Evolutionary conservation across 1,284 basidiomycete species (phyloP).

Genomic region (Microbotryum silenes-acaulis): DNA sequence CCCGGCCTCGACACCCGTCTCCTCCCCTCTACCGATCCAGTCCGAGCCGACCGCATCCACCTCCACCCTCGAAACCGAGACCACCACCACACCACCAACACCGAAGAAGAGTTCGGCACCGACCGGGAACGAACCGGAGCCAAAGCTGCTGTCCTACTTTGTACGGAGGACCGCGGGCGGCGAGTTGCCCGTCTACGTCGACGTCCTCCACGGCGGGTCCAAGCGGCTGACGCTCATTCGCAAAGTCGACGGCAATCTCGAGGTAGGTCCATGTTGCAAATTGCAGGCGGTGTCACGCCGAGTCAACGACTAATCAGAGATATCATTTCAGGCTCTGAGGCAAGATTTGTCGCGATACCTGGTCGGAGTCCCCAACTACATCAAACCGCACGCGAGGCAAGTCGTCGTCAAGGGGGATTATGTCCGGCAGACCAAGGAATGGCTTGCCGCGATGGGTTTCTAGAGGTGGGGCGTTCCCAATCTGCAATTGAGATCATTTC

Average conservation of each 20-base stretch:
- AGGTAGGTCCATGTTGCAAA: constrained; percentile 4
- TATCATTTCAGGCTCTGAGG: constrained; percentile 9
- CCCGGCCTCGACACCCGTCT: too few species aligned
- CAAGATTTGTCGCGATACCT: constrained; percentile 12
- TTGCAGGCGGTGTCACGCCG: background rate
- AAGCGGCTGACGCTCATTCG: constrained; percentile 17
- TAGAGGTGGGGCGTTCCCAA: background rate
- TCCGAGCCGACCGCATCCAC: too few species aligned
- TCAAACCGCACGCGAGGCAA: constrained; percentile 18
- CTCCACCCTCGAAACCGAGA: too few species aligned
- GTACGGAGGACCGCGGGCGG: too few species aligned
- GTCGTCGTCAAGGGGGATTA: constrained; percentile 25
- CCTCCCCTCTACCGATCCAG: too few species aligned
- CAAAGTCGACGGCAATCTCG: constrained; percentile 23
- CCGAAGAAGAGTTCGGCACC: too few species aligned
- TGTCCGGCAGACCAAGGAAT: constrained; percentile 23
- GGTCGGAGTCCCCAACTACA: background rate
- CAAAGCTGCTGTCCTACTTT: too few species aligned
- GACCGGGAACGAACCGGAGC: too few species aligned
- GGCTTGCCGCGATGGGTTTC: constrained; percentile 20
- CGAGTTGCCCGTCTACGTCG: constrained; percentile 17
- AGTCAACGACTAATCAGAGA: background rate
- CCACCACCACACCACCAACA: too few species aligned
- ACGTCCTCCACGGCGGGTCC: constrained; percentile 14
- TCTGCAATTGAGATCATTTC: too few species aligned